phyloP scores from a whole-genome alignment of 2,329 filamentous ascomycete species.

The Monilinia fructigena region DNA sequence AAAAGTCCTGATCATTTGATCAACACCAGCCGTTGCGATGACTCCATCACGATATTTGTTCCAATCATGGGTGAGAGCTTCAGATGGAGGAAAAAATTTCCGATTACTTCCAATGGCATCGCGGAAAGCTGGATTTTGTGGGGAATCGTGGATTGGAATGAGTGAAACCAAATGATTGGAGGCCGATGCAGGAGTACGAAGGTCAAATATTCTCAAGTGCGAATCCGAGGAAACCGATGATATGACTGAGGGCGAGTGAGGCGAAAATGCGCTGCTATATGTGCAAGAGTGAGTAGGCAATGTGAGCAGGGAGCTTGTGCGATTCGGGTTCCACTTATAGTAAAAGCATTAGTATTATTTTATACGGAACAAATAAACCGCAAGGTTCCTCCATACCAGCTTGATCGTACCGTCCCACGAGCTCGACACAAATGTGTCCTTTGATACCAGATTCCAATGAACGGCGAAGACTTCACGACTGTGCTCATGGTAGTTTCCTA shows the following conservation, averaged over 20 bases:
- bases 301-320: constrained; percentile 72
- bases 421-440: constrained; percentile 85
- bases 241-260: constrained; percentile 80
- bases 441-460: constrained; percentile 86
- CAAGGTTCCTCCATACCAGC: constrained; percentile 53
- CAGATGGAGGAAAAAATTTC: constrained; percentile 46
- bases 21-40: constrained; percentile 85
- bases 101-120: constrained; percentile 34
- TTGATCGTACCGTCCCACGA: constrained; percentile 98
- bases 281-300: constrained; percentile 91
- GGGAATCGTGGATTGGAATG: constrained; percentile 75
- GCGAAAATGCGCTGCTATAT: constrained; percentile 88
- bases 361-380: background rate
- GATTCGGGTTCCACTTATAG: constrained; percentile 75
- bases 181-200: constrained; percentile 80
- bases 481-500: constrained; percentile 92
- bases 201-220: constrained; percentile 85
- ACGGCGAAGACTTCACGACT: constrained; percentile 90
- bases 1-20: constrained; percentile 82
- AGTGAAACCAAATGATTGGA: constrained; percentile 82
- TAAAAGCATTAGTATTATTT: constrained; percentile 15
- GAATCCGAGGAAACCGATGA: constrained; percentile 88
- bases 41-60: constrained; percentile 92
- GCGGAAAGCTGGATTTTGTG: constrained; percentile 39
- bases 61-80: constrained; percentile 95